phyloP scores from a whole-genome alignment of 805 yeast species.

The Brettanomyces naardenensis region DNA sequence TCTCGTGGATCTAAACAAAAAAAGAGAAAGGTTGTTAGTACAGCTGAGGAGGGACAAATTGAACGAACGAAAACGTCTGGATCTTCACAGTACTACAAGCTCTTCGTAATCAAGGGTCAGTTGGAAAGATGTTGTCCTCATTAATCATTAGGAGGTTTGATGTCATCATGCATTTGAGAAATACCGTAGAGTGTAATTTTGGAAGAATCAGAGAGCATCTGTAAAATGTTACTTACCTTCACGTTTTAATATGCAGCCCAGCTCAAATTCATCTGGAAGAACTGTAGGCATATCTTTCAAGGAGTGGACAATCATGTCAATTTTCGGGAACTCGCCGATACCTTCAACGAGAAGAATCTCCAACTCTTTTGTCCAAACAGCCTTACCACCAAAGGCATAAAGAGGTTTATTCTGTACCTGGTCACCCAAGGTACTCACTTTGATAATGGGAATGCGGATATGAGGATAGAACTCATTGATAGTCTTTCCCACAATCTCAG shows the following conservation, averaged over 20 bases:
- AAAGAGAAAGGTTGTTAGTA: slow-evolving; percentile 1
- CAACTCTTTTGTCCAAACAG: slow-evolving; percentile 93
- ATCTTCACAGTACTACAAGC: no score
- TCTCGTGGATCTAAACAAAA: slow-evolving; percentile 85
- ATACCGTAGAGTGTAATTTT: no score
- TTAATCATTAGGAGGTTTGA: no score
- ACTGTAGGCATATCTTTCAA: slow-evolving; percentile 87
- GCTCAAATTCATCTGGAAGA: slow-evolving; percentile 80
- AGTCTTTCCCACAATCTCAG: slow-evolving; percentile 57
- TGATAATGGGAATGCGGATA: slow-evolving; percentile 64
- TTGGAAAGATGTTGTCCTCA: neutral
- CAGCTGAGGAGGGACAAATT: no score
- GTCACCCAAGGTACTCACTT: slow-evolving; percentile 85
- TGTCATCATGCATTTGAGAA: no score
- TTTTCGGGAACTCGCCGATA: slow-evolving; percentile 53
- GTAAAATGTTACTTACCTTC: slow-evolving; percentile 36
- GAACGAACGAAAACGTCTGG: no score
- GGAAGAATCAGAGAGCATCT: no score
- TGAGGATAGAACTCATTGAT: slow-evolving; percentile 56
- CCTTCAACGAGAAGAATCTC: slow-evolving; percentile 68
- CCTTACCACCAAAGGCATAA: slow-evolving; percentile 93
- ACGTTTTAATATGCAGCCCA: slow-evolving; percentile 80
- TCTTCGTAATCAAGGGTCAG: no score
- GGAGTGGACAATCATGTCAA: slow-evolving; percentile 90
- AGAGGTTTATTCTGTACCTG: slow-evolving; percentile 77